phyloP scores from a whole-genome alignment of 306 rosid species.

The Cajanus cajan region DNA sequence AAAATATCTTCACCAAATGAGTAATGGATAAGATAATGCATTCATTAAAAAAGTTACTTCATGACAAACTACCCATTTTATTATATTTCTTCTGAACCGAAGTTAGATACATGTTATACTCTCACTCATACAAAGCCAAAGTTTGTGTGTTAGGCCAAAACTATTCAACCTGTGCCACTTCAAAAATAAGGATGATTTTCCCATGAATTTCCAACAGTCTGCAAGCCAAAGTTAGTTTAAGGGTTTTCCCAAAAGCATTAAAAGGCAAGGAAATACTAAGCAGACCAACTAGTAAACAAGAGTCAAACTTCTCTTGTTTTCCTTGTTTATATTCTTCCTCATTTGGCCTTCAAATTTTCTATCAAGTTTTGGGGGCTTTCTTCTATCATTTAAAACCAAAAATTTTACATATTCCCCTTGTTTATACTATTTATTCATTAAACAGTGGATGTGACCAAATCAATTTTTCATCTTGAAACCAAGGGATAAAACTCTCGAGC shows the following conservation, averaged over 20 bases:
- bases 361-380: neutral
- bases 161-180: neutral
- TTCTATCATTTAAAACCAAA: neutral
- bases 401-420: neutral
- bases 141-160: neutral
- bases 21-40: neutral
- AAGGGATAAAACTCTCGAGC: neutral
- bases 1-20: conserved; percentile 2
- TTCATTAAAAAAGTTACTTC: neutral
- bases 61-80: neutral
- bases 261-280: neutral
- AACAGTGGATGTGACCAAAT: neutral
- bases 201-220: conserved; percentile 13
- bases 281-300: neutral
- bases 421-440: neutral
- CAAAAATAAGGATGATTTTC: neutral
- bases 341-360: neutral
- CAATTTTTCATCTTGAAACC: neutral
- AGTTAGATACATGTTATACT: neutral
- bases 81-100: neutral
- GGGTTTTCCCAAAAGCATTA: neutral
- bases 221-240: neutral
- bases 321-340: neutral
- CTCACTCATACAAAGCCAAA: conserved; percentile 4
- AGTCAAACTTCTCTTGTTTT: neutral